Percentiles rank a stretch among this genome's conserved stretches.
Evolutionary conservation across 2,329 filamentous ascomycete genomes (phyloP).

Genomic region (Ophiostoma pallidulum): DNA sequence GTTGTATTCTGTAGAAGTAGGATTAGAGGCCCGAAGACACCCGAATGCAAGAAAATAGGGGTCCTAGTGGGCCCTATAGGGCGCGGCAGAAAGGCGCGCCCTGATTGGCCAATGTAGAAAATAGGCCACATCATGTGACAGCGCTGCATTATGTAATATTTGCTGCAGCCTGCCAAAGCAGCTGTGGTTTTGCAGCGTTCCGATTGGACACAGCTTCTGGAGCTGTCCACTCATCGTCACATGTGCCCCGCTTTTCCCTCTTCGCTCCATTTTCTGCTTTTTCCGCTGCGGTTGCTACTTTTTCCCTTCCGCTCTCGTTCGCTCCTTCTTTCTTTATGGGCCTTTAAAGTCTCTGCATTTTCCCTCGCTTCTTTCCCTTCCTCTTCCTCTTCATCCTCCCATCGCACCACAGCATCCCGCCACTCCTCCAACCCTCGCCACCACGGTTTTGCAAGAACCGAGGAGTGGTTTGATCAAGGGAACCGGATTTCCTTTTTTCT

Average conservation of each 20-base stretch:
- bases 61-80: too few relatives aligned
- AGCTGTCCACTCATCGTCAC: too few relatives aligned
- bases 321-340: neutral
- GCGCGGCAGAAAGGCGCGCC: too few relatives aligned
- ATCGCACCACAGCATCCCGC: neutral
- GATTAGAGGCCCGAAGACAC: too few relatives aligned
- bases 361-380: neutral
- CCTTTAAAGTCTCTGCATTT: slow-evolving; percentile 4
- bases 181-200: too few relatives aligned
- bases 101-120: too few relatives aligned
- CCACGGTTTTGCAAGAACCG: slow-evolving; percentile 1
- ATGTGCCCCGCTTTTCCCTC: slow-evolving; percentile 2
- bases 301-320: slow-evolving; percentile 9
- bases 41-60: too few relatives aligned
- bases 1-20: too few relatives aligned
- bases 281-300: slow-evolving; percentile 5
- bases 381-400: neutral
- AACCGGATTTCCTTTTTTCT: neutral
- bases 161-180: neutral
- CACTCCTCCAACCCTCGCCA: neutral
- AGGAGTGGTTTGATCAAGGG: slow-evolving; percentile 7
- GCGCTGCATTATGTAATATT: slow-evolving; percentile 6
- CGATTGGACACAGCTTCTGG: too few relatives aligned
- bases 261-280: neutral
- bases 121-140: too few relatives aligned